phyloP scores from a whole-genome alignment of 768 basidiomycete genomes.

The Pisolithus orientalis region DNA sequence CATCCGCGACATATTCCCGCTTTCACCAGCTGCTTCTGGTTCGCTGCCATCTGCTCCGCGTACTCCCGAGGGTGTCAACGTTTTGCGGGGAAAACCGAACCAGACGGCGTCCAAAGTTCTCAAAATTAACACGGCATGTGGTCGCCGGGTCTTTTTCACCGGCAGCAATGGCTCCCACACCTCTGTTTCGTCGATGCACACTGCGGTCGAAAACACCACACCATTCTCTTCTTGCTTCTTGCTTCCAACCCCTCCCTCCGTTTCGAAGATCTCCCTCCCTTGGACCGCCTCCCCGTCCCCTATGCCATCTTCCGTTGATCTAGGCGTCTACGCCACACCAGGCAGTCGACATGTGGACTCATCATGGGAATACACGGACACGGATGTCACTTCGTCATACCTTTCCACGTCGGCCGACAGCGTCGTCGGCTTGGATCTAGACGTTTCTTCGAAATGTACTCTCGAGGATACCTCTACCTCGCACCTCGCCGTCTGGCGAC shows the following conservation, averaged over 20 bases:
- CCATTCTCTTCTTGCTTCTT: slow-evolving; percentile 55
- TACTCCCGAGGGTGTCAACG: slow-evolving; percentile 50
- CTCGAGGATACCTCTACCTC: slow-evolving; percentile 25
- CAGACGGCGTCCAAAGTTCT: slow-evolving; percentile 37
- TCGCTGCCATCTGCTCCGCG: slow-evolving; percentile 44
- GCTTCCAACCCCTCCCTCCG: slow-evolving; percentile 38
- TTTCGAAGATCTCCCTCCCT: slow-evolving; percentile 31
- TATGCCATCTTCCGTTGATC: slow-evolving; percentile 34
- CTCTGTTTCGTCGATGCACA: slow-evolving; percentile 63
- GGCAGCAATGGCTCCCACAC: slow-evolving; percentile 40
- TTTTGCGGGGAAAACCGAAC: slow-evolving; percentile 33
- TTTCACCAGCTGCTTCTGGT: slow-evolving; percentile 32
- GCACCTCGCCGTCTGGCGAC: slow-evolving; percentile 28
- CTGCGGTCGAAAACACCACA: slow-evolving; percentile 59
- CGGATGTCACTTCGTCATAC: slow-evolving; percentile 43
- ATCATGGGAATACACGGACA: slow-evolving; percentile 42
- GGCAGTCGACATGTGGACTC: slow-evolving; percentile 49
- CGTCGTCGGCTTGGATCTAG: slow-evolving; percentile 27
- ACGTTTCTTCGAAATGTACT: slow-evolving; percentile 25
- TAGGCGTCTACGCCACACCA: slow-evolving; percentile 34
- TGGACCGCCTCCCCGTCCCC: slow-evolving; percentile 22
- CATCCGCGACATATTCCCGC: slow-evolving; percentile 48
- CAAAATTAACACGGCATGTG: slow-evolving; percentile 52
- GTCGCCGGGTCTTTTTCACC: slow-evolving; percentile 30
- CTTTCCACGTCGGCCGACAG: slow-evolving; percentile 35